Evolutionary conservation across 352 stramenopile species (phyloP).

Genomic region (Phytopythium aichiense): DNA sequence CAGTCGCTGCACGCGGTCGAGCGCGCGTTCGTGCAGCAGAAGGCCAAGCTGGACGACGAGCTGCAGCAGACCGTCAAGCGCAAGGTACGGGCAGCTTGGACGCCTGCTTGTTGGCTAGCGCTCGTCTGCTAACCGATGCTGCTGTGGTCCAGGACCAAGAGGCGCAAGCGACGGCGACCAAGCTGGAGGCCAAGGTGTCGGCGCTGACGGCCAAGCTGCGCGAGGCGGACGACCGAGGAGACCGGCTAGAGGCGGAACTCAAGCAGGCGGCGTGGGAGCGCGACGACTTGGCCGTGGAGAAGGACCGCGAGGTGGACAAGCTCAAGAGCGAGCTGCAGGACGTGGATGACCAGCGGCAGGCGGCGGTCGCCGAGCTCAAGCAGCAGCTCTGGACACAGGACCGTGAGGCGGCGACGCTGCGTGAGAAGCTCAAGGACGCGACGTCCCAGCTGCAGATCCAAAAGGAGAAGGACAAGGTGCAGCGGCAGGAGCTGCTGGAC

Average conservation of each 20-base stretch:
- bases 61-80: conserved; percentile 37
- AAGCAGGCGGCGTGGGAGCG: conserved; percentile 62
- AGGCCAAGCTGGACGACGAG: conserved; percentile 70
- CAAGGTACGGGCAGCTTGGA: conserved; percentile 19
- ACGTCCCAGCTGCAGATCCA: conserved; percentile 37
- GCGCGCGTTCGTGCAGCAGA: conserved; percentile 83
- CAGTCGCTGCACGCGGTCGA: conserved; percentile 79
- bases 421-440: conserved; percentile 50
- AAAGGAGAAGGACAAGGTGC: conserved; percentile 60
- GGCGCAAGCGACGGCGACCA: conserved; percentile 14
- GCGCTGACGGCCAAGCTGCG: conserved; percentile 40
- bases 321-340: conserved; percentile 50
- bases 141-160: conserved; percentile 25
- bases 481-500: conserved; percentile 50
- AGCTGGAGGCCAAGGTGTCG: conserved; percentile 40
- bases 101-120: not conserved
- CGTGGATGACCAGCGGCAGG: conserved; percentile 46
- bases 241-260: conserved; percentile 44
- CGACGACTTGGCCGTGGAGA: conserved; percentile 56
- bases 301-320: conserved; percentile 52
- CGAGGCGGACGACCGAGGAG: conserved; percentile 42
- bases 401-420: conserved; percentile 32
- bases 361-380: conserved; percentile 36
- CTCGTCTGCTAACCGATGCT: not conserved
- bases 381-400: conserved; percentile 49